A percentile compares a stretch with the other conserved stretches of the same genome.
Conservation (phyloP, 352 stramenopile genomes). For the Phytophthora brassicae region DNA sequence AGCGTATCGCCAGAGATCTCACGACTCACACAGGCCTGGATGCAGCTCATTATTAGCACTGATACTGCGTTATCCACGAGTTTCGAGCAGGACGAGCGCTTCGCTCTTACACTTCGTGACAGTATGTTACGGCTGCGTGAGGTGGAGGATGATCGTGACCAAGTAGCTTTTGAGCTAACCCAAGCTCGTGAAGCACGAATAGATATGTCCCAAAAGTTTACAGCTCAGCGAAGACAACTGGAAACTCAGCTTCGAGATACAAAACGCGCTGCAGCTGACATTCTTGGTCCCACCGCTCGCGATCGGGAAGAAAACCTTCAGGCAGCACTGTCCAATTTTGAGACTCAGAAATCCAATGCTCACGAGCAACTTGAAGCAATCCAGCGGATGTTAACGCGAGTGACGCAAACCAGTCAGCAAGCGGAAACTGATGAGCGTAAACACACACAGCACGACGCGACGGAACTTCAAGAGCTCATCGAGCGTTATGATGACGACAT, state of each 20-base stretch:
- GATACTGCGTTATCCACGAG: constrained; percentile 46
- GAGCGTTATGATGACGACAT: constrained; percentile 55
- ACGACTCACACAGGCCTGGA: constrained; percentile 38
- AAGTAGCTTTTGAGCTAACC: constrained; percentile 61
- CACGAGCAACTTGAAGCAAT: constrained; percentile 42
- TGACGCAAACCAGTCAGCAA: constrained; percentile 44
- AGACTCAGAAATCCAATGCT: constrained; percentile 36
- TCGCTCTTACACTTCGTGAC: constrained; percentile 37
- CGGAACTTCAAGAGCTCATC: constrained; percentile 52
- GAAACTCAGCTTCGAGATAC: constrained; percentile 52
- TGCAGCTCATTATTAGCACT: constrained; percentile 43
- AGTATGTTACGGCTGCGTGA: constrained; percentile 61
- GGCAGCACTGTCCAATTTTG: constrained; percentile 37
- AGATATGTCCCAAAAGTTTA: constrained; percentile 32
- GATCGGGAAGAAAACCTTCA: constrained; percentile 52
- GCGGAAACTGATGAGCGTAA: constrained; percentile 58
- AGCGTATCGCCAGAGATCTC: constrained; percentile 41
- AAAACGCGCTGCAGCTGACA: constrained; percentile 39
- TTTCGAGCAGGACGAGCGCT: constrained; percentile 56
- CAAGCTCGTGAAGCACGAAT: constrained; percentile 37
- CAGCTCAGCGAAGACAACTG: constrained; percentile 36
- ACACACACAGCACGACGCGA: constrained; percentile 35
- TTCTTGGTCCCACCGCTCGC: constrained; percentile 34
- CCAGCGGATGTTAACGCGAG: constrained; percentile 28
- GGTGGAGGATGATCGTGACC: constrained; percentile 58